Percentiles rank a stretch among this genome's conserved stretches.
Evolutionary conservation across 2,329 filamentous ascomycete genomes (phyloP).

Genomic region (Colletotrichum cuscutae): DNA sequence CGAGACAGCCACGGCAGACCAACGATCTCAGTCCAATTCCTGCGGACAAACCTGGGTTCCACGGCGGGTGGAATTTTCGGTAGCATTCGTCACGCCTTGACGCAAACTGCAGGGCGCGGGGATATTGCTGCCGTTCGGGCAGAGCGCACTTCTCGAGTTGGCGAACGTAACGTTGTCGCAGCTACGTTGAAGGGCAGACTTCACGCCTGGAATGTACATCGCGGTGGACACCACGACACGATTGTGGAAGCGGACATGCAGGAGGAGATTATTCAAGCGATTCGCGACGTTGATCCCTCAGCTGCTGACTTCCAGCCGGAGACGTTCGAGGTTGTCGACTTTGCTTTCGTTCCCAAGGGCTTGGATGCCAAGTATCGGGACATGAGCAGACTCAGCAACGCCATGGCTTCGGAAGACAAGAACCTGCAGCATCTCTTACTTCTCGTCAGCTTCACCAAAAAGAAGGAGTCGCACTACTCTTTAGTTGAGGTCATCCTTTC

Average conservation of each 20-base stretch:
- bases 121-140: slow-evolving; percentile 85
- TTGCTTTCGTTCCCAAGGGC: slow-evolving; percentile 73
- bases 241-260: slow-evolving; percentile 78
- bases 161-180: slow-evolving; percentile 86
- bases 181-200: slow-evolving; percentile 81
- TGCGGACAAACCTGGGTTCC: slow-evolving; percentile 71
- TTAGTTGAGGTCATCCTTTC: slow-evolving; percentile 78
- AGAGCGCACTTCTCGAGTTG: slow-evolving; percentile 76
- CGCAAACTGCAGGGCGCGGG: slow-evolving; percentile 75
- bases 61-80: slow-evolving; percentile 77
- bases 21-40: slow-evolving; percentile 79
- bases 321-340: slow-evolving; percentile 81
- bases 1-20: slow-evolving; percentile 90
- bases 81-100: slow-evolving; percentile 81
- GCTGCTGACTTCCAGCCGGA: slow-evolving; percentile 61
- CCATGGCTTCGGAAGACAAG: slow-evolving; percentile 60
- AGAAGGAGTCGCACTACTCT: slow-evolving; percentile 71
- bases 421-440: slow-evolving; percentile 69
- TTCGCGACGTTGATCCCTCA: slow-evolving; percentile 65
- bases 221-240: slow-evolving; percentile 83
- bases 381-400: slow-evolving; percentile 61
- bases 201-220: slow-evolving; percentile 88
- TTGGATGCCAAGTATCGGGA: slow-evolving; percentile 61
- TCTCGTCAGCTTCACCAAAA: slow-evolving; percentile 66
- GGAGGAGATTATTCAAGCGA: slow-evolving; percentile 69